Evolutionary conservation across 208 protist genomes (phyloP), one percentile per base, ranked within the genome.

Genomic region (Leishmania gerbilli): DNA sequence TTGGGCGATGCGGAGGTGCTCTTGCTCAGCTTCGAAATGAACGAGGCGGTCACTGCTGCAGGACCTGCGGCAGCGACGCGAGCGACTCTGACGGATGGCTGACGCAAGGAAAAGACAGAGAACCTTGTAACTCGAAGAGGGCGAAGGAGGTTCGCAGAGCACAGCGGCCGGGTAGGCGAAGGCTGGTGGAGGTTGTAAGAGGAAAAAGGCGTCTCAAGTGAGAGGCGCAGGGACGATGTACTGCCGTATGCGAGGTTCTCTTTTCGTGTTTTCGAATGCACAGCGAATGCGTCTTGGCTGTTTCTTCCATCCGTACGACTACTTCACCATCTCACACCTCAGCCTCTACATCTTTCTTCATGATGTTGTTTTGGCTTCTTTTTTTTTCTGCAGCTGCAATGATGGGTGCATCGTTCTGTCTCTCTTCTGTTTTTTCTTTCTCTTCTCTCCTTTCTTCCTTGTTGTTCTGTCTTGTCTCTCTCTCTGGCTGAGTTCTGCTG

Each of bases 51-150:
- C 24, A 45, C 67, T 37, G 34, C 65, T 4, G 11, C 58, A 3
- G 67, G 24, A 1, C 42, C 74, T 24, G 74, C 27, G 8, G 42
- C 79, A 58, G 55, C 69, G 76, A 60, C 45, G 58, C 76, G 75
- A 8, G 68, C 56, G 21, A 71, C 68, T 13, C 49, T 76, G 55
- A 84, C 76, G 47, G 81, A 80, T 45, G 81, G 76, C 56, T 84
- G 60, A 79, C 1, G 42, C 72, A 60, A 51, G 2, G 19, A 76
- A 34, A 58, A 21, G 31, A 27, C 13, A 62, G 31, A 64, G 40
- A 47, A 42, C 47, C 5, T 9, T 42, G 53, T 31, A 31, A 45
- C 7, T 7, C n/a, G 68, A 49, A 74, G 68, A 74, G 27, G 21
- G 68, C 11, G 9, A 55, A 37, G 19, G 8, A 51, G 45, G 21